These are phyloP conservation scores for Yamadazyma trypodendri DNA, from an alignment of 1,139 yeast genomes.

Conservation along the genomic window DNA sequence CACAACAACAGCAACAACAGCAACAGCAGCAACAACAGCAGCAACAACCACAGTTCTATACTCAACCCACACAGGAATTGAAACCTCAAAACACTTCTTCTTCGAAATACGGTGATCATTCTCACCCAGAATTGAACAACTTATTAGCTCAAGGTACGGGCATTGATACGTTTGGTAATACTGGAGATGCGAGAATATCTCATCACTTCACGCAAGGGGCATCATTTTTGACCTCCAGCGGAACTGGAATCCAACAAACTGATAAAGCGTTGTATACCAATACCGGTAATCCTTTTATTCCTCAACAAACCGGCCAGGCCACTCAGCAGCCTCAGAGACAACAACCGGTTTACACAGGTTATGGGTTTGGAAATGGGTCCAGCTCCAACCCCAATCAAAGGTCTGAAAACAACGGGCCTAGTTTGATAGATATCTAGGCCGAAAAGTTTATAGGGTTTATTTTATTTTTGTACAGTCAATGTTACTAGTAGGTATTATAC, in stretches of 20 bases:
- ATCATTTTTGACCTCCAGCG: constrained; percentile 80
- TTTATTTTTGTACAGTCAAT: not conserved
- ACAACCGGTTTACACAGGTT: constrained; percentile 71
- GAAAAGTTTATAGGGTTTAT: not conserved
- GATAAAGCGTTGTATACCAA: constrained; percentile 42
- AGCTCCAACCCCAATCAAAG: constrained; percentile 19
- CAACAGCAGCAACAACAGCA: constrained; percentile 14
- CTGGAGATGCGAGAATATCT: constrained; percentile 85
- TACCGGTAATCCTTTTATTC: constrained; percentile 78
- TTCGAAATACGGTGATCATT: constrained; percentile 50
- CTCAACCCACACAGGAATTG: constrained; percentile 22
- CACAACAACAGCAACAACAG: constrained; percentile 8
- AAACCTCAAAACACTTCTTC: constrained; percentile 33
- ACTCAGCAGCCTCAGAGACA: constrained; percentile 19
- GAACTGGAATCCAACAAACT: constrained; percentile 67
- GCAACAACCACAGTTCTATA: constrained; percentile 24
- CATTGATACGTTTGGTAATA: constrained; percentile 92
- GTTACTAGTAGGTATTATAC: constrained; percentile 1
- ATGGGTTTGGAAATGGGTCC: constrained; percentile 80
- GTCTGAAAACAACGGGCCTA: constrained; percentile 47
- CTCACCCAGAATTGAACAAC: constrained; percentile 67
- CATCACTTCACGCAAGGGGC: constrained; percentile 88
- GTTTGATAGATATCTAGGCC: constrained; percentile 44
- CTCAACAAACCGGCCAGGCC: constrained; percentile 55
- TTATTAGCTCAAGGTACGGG: constrained; percentile 88